Base-by-base conservation (phyloP, 2,329 filamentous ascomycete genomes). In the Fusarium verrucosum region DNA sequence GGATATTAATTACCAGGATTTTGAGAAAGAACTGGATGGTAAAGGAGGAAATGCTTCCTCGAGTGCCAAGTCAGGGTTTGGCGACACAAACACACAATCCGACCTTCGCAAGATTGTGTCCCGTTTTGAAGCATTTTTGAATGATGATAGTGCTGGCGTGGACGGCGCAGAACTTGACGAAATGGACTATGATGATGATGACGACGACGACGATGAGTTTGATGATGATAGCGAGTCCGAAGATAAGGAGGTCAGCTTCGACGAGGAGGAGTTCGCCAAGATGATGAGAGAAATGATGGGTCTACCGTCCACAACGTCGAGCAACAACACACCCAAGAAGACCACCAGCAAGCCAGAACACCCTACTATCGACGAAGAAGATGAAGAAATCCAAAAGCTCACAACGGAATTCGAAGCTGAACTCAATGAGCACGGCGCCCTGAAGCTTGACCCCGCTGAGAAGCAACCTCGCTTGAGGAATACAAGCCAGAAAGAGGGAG, bases 231-330 rank as follows among this genome's bases (percentile, higher is more conserved):
- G 84, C 58, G 86, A 89, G 20, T 86, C 85, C 19, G 90, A 92
- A 70, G 90, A 93, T 64, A 89, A 89, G 67, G 89, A 90, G 41
- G 87, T 91, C 7, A 90, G 88, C 54, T 94, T 96, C 67, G 88
- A 96, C 65, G 94, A 98, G 75, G 87, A 89, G 32, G 90, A 94
- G 50, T 97, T 97, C 68, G 84, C 90, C 10, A 86, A 82, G 50
- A 92, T 97, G 84, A 97, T 99, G 92, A 87, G 88, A 59, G 91
- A 96, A 73, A 94, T 96, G 89, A 94, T 95, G 89, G 92, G 91
- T 1, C 81, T 88, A 40, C 81, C 83, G 23, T 68, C 77, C 2
- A 40, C 55, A 30, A 30, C 38, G 4, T 47, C 25, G 37, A 52
- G 28, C 17, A 20, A 26, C 14, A 43, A 20, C 17, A 33, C 20